Percentiles rank a stretch among this genome's conserved stretches.
Conservation (phyloP, 2,329 filamentous ascomycete genomes). For the Myriangium duriaei region DNA sequence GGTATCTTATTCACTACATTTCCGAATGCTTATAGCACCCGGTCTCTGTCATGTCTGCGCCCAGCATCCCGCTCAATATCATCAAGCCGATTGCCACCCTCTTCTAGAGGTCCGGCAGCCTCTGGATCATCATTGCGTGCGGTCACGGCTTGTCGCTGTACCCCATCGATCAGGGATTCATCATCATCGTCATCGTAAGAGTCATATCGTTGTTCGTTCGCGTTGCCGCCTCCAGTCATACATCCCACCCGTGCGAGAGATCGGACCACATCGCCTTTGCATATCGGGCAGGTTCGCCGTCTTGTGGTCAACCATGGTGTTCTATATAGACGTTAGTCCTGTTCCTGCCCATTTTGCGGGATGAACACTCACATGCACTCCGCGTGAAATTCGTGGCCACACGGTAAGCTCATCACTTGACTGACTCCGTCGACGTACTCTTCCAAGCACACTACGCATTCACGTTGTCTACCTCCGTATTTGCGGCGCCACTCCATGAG, state of each 20-base stretch:
- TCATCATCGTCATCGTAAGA: conserved; percentile 15
- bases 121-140: conserved; percentile 22
- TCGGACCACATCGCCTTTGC: conserved; percentile 87
- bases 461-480: conserved; percentile 56
- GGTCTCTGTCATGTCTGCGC: too few relatives aligned
- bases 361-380: conserved; percentile 81
- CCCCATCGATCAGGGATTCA: conserved; percentile 15
- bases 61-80: conserved; percentile 26
- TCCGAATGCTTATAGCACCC: too few relatives aligned
- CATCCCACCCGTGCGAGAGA: conserved; percentile 20
- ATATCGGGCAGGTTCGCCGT: conserved; percentile 94
- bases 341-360: background rate
- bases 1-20: too few relatives aligned
- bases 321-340: conserved; percentile 33
- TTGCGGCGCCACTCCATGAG: conserved; percentile 42
- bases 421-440: conserved; percentile 93
- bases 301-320: conserved; percentile 95
- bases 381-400: conserved; percentile 93
- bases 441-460: conserved; percentile 93
- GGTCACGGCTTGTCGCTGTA: conserved; percentile 22
- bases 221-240: conserved; percentile 10
- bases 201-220: conserved; percentile 12
- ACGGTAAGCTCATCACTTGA: conserved; percentile 90
- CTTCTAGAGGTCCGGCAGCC: conserved; percentile 19
- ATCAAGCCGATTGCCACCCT: conserved; percentile 22